phyloP scores from a whole-genome alignment of 192 early-diverging fungal genomes.

The Coemansia sp. region DNA sequence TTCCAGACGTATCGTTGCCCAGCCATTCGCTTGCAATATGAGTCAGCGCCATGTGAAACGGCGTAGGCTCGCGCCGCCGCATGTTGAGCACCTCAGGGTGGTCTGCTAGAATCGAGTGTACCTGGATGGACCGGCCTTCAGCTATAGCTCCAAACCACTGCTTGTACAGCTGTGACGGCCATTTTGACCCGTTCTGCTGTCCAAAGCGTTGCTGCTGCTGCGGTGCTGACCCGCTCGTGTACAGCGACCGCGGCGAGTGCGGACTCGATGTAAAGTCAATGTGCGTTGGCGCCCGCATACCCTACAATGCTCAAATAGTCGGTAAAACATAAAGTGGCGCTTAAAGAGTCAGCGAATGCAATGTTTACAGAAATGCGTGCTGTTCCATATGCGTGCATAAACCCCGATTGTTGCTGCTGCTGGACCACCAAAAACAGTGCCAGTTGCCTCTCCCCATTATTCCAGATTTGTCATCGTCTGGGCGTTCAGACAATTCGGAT shows the following conservation, averaged over 20 bases:
- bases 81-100: constrained; percentile 51
- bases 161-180: constrained; percentile 43
- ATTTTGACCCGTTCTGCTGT: constrained; percentile 10
- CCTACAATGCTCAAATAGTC: constrained; percentile 31
- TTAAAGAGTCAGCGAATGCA: not conserved
- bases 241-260: constrained; percentile 32
- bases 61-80: constrained; percentile 53
- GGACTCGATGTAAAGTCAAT: constrained; percentile 51
- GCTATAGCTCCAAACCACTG: constrained; percentile 58
- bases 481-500: not conserved
- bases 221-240: constrained; percentile 11
- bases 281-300: constrained; percentile 53
- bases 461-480: constrained; percentile 4
- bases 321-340: not conserved
- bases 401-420: constrained; percentile 2
- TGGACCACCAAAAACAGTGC: too few relatives aligned
- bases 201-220: constrained; percentile 10
- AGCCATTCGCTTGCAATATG: constrained; percentile 53
- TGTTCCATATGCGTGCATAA: constrained; percentile 1
- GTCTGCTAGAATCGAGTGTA: constrained; percentile 52
- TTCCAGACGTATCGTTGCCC: constrained; percentile 56
- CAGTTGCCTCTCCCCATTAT: not conserved
- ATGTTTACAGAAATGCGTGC: constrained; percentile 4
- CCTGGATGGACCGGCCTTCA: constrained; percentile 56
- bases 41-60: constrained; percentile 54